Conservation (phyloP, 1,284 basidiomycete genomes). For the Sporisorium graminicola region DNA sequence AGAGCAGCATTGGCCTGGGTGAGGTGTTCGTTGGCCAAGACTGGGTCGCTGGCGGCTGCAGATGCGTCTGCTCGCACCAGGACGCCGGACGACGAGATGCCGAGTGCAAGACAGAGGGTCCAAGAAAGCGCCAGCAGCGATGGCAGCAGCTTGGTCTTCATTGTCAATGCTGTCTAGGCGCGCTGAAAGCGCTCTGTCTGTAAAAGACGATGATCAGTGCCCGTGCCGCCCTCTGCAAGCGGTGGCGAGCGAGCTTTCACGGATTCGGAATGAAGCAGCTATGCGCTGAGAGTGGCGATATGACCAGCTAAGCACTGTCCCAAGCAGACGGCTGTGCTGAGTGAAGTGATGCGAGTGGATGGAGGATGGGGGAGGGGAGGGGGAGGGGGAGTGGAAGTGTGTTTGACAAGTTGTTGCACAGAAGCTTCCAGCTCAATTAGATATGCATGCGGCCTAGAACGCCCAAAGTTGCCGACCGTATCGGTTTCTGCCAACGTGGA, state of each 20-base stretch:
- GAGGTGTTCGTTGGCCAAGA: conserved; percentile 43
- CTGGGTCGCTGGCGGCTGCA: conserved; percentile 24
- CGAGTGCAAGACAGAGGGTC: conserved; percentile 40
- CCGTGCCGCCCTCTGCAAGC: neutral
- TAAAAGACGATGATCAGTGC: neutral
- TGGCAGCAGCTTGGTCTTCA: conserved; percentile 33
- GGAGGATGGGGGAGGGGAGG: neutral
- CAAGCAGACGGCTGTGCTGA: neutral
- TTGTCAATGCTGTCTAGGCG: conserved; percentile 1
- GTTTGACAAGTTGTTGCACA: conserved; percentile 9
- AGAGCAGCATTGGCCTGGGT: conserved; percentile 58
- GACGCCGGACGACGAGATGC: conserved; percentile 25
- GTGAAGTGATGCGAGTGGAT: neutral
- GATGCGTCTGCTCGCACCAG: conserved; percentile 28
- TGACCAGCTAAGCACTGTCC: neutral
- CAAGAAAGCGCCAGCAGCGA: conserved; percentile 46
- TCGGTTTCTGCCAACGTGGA: conserved; percentile 33
- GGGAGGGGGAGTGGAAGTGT: neutral
- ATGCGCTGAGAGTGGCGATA: neutral
- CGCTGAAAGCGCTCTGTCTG: neutral
- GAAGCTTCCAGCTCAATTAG: conserved; percentile 35
- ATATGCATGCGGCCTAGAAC: conserved; percentile 9
- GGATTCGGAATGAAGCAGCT: neutral
- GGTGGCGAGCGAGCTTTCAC: conserved; percentile 3
- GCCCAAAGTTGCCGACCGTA: conserved; percentile 8